Base-by-base conservation (phyloP, 1,284 basidiomycete genomes). In the Irpex sp. region DNA sequence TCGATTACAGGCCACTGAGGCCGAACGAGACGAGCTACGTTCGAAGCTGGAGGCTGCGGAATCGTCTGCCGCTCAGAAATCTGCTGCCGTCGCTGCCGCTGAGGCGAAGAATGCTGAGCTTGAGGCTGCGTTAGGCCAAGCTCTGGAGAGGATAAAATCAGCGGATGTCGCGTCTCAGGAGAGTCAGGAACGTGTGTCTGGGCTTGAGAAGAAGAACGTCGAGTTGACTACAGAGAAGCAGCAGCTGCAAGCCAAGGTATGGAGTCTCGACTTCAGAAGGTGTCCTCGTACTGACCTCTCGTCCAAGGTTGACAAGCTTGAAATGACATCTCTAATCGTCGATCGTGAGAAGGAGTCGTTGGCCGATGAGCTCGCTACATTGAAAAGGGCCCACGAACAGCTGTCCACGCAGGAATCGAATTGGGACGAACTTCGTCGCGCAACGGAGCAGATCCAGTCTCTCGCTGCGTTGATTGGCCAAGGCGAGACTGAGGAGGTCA, bases 381-480 rank as follows among this genome's bases (percentile, higher is more conserved):
- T 91, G 52, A 85, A 84, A 70, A 81, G 79, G 69, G 85, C 89
- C 59, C 79, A 86, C 62, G 85, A 90, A 57, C 77, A 81, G 31
- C 76, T 91, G 21, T 63, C 79, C 4, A 75, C 82, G 21, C 88
- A 92, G 65, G 85, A 89, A 69, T 79, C 72, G 40, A 84, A 89
- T 62, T 92, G 89, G 89, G 88, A 91, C 31, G 84, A 87, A 54
- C 78, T 93, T 19, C 87, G 81, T 44, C 83, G 82, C 54, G 81
- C 86, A 0, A 80, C 85, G 2, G 87, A 90, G 67, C 88, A 92
- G 71, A 84, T 93, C 19, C 87, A 91, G 62, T 73, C 79, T 58
- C 80, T 93, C 52, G 79, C 86, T 15, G 80, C 75, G 55, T 76
- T 88, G 51, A 79, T 92, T 62, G 81, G 82, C 1, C 84, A 86